Conservation (phyloP, 352 stramenopile genomes). For the Pythium pectinolyticum region DNA sequence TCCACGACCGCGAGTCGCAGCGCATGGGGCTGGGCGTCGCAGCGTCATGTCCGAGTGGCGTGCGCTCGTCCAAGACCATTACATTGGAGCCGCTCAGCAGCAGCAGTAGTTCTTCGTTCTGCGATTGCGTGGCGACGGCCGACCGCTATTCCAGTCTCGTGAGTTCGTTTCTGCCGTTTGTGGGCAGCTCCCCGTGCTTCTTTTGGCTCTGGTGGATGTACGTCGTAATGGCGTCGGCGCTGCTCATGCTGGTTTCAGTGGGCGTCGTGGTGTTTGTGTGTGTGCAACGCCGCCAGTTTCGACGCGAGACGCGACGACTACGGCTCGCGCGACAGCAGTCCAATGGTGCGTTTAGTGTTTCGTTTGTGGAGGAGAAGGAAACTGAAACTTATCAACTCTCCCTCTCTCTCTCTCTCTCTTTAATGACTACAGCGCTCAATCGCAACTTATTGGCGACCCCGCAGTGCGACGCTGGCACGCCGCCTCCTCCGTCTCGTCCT, state of each 20-base stretch:
- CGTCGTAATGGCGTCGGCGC: slow-evolving; percentile 57
- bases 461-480: slow-evolving; percentile 21
- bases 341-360: slow-evolving; percentile 18
- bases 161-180: slow-evolving; percentile 58
- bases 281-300: slow-evolving; percentile 51
- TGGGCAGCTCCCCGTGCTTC: slow-evolving; percentile 72
- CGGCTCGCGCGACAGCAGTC: slow-evolving; percentile 44
- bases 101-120: slow-evolving; percentile 44
- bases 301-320: slow-evolving; percentile 39
- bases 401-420: not conserved
- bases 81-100: slow-evolving; percentile 42
- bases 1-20: slow-evolving; percentile 65
- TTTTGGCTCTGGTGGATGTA: slow-evolving; percentile 91
- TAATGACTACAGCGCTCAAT: slow-evolving; percentile 23
- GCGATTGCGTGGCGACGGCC: slow-evolving; percentile 59
- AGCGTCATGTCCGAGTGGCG: slow-evolving; percentile 66
- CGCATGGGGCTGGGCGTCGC: slow-evolving; percentile 68
- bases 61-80: slow-evolving; percentile 68
- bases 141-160: slow-evolving; percentile 67
- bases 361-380: too few relatives aligned
- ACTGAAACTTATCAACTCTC: too few relatives aligned
- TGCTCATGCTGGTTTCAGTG: slow-evolving; percentile 55
- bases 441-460: slow-evolving; percentile 49
- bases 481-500: slow-evolving; percentile 1
- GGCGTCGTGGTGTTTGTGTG: slow-evolving; percentile 51